Evolutionary conservation across 306 rosid species (phyloP), one percentile per base, ranked within the genome.

Genomic region (Senna tora): DNA sequence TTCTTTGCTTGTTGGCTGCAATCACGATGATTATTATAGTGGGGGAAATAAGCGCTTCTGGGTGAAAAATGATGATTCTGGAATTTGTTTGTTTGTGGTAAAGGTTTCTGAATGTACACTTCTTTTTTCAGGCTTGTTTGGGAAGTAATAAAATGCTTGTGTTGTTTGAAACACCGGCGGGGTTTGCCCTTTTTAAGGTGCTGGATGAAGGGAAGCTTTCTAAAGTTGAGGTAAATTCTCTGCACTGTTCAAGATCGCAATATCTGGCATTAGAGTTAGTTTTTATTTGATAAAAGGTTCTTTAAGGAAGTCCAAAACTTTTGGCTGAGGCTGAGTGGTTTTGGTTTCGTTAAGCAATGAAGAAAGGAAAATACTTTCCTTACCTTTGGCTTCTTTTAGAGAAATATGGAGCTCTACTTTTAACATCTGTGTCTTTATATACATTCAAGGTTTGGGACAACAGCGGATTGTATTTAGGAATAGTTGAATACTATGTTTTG

Each of bases 131-230:
- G 84, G 84, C 15, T 60, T 34, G 46, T n/a, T 16, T 7, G 66
- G 46, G 9, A 36, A 33, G 28, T 60, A 36, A 34, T 2, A 81
- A 60, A 50, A 88, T 88, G 94, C 87, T 88, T 41, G 79, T 86
- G 17, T 59, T 88, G 77, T 88, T 82, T 13, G 91, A 88, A 46
- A 86, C 88, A 0, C 86, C 86, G 32, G 94, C 84, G 30, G 94
- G 94, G 17, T 86, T 86, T 39, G 85, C 88, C 83, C 84, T 88
- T 13, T 86, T 88, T 58, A 84, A 84, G 76, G 89, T 88, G 41
- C 72, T 88, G 80, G 86, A 88, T 77, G 90, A 88, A 78, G 90
- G 88, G 57, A 88, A 84, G 78, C 87, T 88, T 72, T 65, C 79
- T 13, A 84, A 86, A 77, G 94, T 84, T 20, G 91, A 88, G 84